These are phyloP conservation scores for Ascodesmis nigricans DNA, from an alignment of 495 filamentous ascomycete genomes.

Conservation along the genomic window DNA sequence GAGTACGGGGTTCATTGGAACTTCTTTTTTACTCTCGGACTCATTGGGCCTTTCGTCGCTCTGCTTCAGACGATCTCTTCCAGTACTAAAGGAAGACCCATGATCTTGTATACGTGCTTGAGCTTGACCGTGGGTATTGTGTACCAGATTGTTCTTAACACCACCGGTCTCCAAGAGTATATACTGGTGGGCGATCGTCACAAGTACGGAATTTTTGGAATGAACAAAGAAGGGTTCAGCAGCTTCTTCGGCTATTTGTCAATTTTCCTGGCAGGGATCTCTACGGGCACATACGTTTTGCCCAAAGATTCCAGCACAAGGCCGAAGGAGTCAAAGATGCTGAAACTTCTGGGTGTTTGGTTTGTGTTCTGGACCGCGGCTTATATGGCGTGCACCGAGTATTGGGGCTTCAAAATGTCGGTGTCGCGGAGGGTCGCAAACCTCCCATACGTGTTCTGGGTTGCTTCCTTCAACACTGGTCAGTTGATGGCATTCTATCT, in stretches of 20 bases:
- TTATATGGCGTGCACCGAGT: constrained; percentile 43
- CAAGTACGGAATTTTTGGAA: constrained; percentile 41
- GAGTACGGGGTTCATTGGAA: constrained; percentile 99
- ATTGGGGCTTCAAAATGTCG: constrained; percentile 44
- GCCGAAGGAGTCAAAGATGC: constrained; percentile 25
- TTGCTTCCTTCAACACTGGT: constrained; percentile 60
- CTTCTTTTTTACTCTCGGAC: constrained; percentile 91
- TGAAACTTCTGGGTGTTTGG: constrained; percentile 38
- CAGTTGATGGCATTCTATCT: constrained; percentile 58
- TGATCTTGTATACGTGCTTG: constrained; percentile 44
- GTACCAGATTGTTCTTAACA: constrained; percentile 59
- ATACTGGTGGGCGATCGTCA: constrained; percentile 65
- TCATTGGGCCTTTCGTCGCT: constrained; percentile 79
- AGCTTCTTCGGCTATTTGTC: constrained; percentile 85
- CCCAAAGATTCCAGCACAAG: constrained; percentile 27
- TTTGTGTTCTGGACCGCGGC: constrained; percentile 41
- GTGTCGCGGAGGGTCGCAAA: constrained; percentile 85
- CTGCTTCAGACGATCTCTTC: constrained; percentile 49
- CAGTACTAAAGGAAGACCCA: constrained; percentile 16
- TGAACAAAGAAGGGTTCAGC: constrained; percentile 84
- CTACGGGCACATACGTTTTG: constrained; percentile 54
- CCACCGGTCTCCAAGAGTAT: constrained; percentile 53
- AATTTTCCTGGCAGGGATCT: constrained; percentile 81
- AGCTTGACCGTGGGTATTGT: constrained; percentile 37
- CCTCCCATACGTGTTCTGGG: constrained; percentile 83